Percentiles rank a stretch among this genome's conserved stretches.
Evolutionary conservation across 1,284 basidiomycete genomes (phyloP).

Genomic region (Omphalotus olearius): DNA sequence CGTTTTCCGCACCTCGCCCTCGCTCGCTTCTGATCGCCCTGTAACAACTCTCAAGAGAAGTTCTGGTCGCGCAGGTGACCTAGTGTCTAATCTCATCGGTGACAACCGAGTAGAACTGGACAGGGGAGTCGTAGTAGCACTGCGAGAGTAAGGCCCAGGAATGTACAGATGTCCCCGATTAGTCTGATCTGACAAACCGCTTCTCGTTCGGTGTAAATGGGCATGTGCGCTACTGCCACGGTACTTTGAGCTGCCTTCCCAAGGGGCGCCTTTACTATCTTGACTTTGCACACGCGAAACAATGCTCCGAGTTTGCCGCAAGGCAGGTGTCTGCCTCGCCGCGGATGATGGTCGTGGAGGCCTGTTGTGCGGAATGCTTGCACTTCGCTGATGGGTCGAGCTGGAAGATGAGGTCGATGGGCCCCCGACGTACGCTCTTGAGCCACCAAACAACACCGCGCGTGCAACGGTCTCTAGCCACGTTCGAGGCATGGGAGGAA

Average conservation of each 20-base stretch:
- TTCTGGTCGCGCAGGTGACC: slow-evolving; percentile 26
- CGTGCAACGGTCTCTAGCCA: slow-evolving; percentile 64
- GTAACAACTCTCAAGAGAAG: slow-evolving; percentile 36
- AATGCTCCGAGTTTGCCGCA: slow-evolving; percentile 17
- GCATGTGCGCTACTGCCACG: background rate
- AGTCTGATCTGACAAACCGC: slow-evolving; percentile 35
- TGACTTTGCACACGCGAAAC: slow-evolving; percentile 3
- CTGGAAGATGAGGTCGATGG: slow-evolving; percentile 22
- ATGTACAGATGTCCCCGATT: slow-evolving; percentile 23
- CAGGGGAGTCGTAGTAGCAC: slow-evolving; percentile 3
- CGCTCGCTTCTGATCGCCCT: slow-evolving; percentile 32
- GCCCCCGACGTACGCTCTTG: slow-evolving; percentile 40
- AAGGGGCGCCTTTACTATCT: background rate
- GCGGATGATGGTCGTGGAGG: background rate
- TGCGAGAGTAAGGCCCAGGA: slow-evolving; percentile 4
- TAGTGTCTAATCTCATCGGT: background rate
- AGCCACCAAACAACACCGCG: slow-evolving; percentile 48
- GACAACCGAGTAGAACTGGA: background rate
- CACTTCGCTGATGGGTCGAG: slow-evolving; percentile 7
- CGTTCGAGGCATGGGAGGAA: slow-evolving; percentile 46
- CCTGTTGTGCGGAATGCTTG: slow-evolving; percentile 2
- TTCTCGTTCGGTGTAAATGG: slow-evolving; percentile 17
- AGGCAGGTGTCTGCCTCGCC: slow-evolving; percentile 1
- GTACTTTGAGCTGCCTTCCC: background rate
- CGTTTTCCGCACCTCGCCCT: slow-evolving; percentile 45